Evolutionary conservation across 2,329 filamentous ascomycete species (phyloP), one percentile per base, ranked within the genome.

Genomic region (Fusarium compactum): DNA sequence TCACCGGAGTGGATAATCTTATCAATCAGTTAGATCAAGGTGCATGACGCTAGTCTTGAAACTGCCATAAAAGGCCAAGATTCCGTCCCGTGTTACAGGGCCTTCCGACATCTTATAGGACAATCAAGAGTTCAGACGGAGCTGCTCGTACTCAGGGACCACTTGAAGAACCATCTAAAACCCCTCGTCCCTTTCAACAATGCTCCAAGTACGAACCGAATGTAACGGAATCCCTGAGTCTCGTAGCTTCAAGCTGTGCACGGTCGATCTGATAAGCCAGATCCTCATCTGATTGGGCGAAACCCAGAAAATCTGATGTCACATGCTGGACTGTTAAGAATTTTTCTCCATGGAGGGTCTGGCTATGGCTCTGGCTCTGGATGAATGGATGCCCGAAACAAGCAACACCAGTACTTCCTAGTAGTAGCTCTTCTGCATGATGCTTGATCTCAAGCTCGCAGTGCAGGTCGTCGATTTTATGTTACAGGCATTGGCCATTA

Each of bases 1-100:
- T 41, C 46, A 48, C 61, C 57, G 69, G 52, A 54, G 58, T 54
- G 60, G 55, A 40, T 69, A 76, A 76, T 76, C 74, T 76, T 74
- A 76, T 76, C 74, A 76, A 76, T 76, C 74, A 74, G 66, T 74
- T 43, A 29, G 74, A 76, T 75, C 73, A 72, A 71, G 43, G 16
- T 67, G 67, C 71, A 75, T 57, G 60, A 51, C 61, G 65, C 73
- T 74, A 73, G 61, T 54, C 48, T n/a, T 22, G 45, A 64, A 50
- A 46, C 38, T 48, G 65, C 30, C 29, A 20, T 14, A 45, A 55
- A 32, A 34, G 16, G 55, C 45, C 55, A 67, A 59, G 55, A 32
- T 58, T 68, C 24, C 53, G 24, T 54, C 41, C 45, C 51, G 27
- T 47, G n/a, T 57, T 67, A n/a, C 55, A 71, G 59, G 55, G 64